Evolutionary conservation across 2,329 filamentous ascomycete genomes (phyloP).

Genomic region (Penicillium rolfsii): DNA sequence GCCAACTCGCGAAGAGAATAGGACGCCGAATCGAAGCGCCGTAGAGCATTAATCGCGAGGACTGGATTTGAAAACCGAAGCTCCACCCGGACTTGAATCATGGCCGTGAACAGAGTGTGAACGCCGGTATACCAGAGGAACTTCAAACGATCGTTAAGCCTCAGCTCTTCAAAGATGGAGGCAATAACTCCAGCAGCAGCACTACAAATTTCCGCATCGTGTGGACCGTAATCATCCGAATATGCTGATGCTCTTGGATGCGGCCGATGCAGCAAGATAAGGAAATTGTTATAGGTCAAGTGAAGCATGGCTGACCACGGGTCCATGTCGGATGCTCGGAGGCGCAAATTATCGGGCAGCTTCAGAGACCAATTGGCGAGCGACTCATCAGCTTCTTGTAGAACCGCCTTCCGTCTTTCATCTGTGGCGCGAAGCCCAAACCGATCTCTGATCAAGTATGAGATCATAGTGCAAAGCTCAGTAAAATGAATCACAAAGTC

Average conservation of each 20-base stretch:
- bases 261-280: conserved; percentile 51
- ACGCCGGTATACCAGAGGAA: conserved; percentile 51
- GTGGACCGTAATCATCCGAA: conserved; percentile 50
- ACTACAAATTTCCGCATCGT: conserved; percentile 52
- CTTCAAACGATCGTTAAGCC: conserved; percentile 47
- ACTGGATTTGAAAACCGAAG: conserved; percentile 52
- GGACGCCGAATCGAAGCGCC: conserved; percentile 49
- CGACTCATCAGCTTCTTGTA: conserved; percentile 47
- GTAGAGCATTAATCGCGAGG: conserved; percentile 50
- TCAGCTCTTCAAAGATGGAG: conserved; percentile 50
- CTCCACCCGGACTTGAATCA: conserved; percentile 53
- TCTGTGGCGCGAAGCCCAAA: conserved; percentile 47
- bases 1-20: conserved; percentile 48
- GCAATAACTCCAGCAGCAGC: conserved; percentile 50
- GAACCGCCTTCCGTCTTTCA: conserved; percentile 46
- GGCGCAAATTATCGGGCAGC: conserved; percentile 46
- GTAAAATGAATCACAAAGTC: conserved; percentile 55
- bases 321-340: conserved; percentile 47
- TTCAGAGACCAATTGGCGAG: conserved; percentile 49
- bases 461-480: conserved; percentile 56
- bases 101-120: conserved; percentile 50
- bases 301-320: conserved; percentile 51
- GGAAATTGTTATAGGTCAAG: conserved; percentile 51
- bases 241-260: conserved; percentile 49
- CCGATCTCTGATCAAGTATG: conserved; percentile 47